Base-by-base conservation (phyloP, 225 moss, liverwort and hornwort genomes). In the Ulota crispa region DNA sequence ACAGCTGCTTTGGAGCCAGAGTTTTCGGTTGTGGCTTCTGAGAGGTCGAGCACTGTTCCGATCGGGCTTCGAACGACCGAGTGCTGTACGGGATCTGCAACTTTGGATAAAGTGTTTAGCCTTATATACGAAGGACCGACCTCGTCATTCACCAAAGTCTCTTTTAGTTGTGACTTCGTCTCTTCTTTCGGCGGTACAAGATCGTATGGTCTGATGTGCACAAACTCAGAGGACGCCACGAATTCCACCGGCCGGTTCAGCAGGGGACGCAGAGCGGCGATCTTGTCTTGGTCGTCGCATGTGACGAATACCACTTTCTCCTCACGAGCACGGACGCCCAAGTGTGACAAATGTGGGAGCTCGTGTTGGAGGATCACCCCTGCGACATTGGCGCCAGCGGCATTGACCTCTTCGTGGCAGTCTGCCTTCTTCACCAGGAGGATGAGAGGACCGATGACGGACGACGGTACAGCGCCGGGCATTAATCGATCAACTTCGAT, bases 291-390 rank as follows among this genome's bases (percentile, higher is more conserved):
- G 77, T 92, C 95, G 81, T 95, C 93, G 59, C 92, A 91, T 23
- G 95, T 95, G 55, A 93, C 92, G 19, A 97, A 97, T 0, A 92
- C 85, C 8, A 95, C 93, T 69, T 90, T 92, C 75, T 95, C 95
- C 84, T 87, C 91, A 52, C 95, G 88, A 60, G 95, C 91, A 15
- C 93, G 86, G 26, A 97, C 97, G 59, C 95, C 89, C 36, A 97
- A 86, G 77, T 97, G 97, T 31, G 93, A 97, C 70, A 97, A 86
- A 80, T 97, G 97, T 45, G 95, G 91, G 56, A 97, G 91, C 72
- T 97, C 95, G 26, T 97, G 94, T 74, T 92, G 91, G 37, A 97
- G 89, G 16, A 97, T 78, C 41, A 97, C 89, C 70, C 93, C 93
- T 39, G 89, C 90, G 14, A 97, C 86, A 61, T 92, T 92, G 28